Percentiles rank a stretch among this genome's conserved stretches.
Evolutionary conservation across 2,329 filamentous ascomycete species (phyloP).

Genomic region (Emmonsiellopsis sp.): DNA sequence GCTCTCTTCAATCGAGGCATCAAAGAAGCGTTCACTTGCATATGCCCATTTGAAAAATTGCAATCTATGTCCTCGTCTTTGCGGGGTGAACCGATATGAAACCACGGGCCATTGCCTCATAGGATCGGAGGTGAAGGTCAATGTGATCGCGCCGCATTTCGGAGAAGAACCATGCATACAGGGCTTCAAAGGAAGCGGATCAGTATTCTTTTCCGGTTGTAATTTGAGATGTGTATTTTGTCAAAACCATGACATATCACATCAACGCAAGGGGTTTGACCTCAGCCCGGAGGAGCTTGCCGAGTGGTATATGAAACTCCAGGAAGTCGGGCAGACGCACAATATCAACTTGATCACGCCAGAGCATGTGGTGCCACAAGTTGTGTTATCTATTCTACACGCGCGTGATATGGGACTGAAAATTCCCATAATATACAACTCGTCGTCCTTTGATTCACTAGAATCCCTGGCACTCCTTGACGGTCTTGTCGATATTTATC

Average conservation of each 20-base stretch:
- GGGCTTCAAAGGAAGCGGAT: constrained; percentile 68
- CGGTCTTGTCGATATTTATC: constrained; percentile 73
- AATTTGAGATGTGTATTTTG: constrained; percentile 65
- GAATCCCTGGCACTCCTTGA: constrained; percentile 64
- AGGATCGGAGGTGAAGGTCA: constrained; percentile 63
- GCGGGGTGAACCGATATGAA: constrained; percentile 72
- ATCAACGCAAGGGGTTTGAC: constrained; percentile 71
- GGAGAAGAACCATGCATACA: constrained; percentile 78
- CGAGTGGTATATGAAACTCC: constrained; percentile 75
- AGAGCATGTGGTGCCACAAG: constrained; percentile 78
- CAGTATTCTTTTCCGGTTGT: constrained; percentile 72
- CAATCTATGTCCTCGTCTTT: constrained; percentile 70
- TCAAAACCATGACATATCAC: constrained; percentile 76
- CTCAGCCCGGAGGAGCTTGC: constrained; percentile 68
- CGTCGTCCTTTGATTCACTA: constrained; percentile 68
- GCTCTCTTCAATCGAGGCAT: constrained; percentile 57
- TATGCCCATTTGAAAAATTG: constrained; percentile 69
- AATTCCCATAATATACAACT: constrained; percentile 76
- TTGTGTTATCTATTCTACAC: constrained; percentile 65
- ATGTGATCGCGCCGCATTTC: constrained; percentile 77
- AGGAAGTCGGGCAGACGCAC: constrained; percentile 70
- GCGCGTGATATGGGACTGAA: constrained; percentile 60
- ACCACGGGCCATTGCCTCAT: constrained; percentile 70
- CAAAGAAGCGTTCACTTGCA: constrained; percentile 63
- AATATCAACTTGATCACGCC: constrained; percentile 85